Evolutionary conservation across 305 asterid genomes (phyloP).

Genomic region (Ruellia speciosa): DNA sequence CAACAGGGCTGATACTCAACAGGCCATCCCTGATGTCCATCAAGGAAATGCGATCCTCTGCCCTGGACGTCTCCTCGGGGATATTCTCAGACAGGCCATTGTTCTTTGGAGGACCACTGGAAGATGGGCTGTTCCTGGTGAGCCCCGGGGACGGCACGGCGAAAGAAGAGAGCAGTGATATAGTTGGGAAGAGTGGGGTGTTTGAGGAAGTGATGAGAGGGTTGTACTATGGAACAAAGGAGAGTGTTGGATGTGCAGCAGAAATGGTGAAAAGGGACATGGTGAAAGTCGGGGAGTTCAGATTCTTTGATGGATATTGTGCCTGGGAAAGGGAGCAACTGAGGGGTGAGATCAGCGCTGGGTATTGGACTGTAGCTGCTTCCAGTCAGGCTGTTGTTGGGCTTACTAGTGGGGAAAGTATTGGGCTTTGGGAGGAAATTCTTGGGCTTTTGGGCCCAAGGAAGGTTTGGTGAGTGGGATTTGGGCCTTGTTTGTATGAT

Average conservation of each 20-base stretch:
- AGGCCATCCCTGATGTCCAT: slow-evolving; percentile 87
- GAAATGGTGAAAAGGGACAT: slow-evolving; percentile 74
- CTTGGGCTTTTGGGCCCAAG: slow-evolving; percentile 63
- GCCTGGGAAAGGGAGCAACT: slow-evolving; percentile 64
- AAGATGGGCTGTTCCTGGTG: slow-evolving; percentile 59
- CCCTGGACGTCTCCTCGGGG: slow-evolving; percentile 32
- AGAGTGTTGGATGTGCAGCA: slow-evolving; percentile 60
- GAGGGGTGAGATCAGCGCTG: slow-evolving; percentile 58
- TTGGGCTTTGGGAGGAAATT: slow-evolving; percentile 70
- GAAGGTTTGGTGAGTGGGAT: slow-evolving; percentile 51
- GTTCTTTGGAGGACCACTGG: slow-evolving; percentile 80
- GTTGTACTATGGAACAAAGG: slow-evolving; percentile 61
- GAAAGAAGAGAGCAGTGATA: slow-evolving; percentile 17
- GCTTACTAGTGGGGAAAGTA: slow-evolving; percentile 33
- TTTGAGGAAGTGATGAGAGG: slow-evolving; percentile 73
- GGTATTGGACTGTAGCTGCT: slow-evolving; percentile 73
- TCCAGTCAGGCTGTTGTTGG: slow-evolving; percentile 54
- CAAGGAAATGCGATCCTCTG: slow-evolving; percentile 55
- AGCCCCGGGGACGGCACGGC: slow-evolving; percentile 20
- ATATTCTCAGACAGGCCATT: slow-evolving; percentile 50
- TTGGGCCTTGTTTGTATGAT: neutral
- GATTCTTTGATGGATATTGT: slow-evolving; percentile 76
- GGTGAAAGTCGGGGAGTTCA: slow-evolving; percentile 38
- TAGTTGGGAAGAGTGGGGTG: slow-evolving; percentile 46
- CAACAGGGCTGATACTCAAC: slow-evolving; percentile 68